Conservation (phyloP, 805 yeast species). For the Myxozyma udenii region DNA sequence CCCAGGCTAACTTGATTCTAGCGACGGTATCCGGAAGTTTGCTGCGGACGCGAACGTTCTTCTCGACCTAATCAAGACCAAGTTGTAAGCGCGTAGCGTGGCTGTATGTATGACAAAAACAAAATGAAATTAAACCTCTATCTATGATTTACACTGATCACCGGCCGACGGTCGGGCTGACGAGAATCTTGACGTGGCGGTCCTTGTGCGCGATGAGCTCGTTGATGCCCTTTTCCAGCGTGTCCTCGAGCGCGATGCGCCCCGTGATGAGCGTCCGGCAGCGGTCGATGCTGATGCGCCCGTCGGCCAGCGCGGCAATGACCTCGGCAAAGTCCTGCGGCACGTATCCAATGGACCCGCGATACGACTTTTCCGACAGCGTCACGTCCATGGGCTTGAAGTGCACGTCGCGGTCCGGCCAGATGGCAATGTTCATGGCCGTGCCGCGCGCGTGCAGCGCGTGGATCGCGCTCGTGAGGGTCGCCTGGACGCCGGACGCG, state of each 20-base stretch:
- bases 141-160: too few species aligned
- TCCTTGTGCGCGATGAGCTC: slow-evolving; percentile 54
- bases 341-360: slow-evolving; percentile 63
- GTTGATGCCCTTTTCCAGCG: slow-evolving; percentile 52
- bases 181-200: slow-evolving; percentile 30
- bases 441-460: slow-evolving; percentile 54
- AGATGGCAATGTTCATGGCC: slow-evolving; percentile 63
- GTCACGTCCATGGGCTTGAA: slow-evolving; percentile 57
- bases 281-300: slow-evolving; percentile 43
- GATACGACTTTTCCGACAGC: slow-evolving; percentile 51
- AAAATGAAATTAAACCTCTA: too few species aligned
- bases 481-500: slow-evolving; percentile 54
- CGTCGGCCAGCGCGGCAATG: slow-evolving; percentile 48
- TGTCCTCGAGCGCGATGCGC: slow-evolving; percentile 49
- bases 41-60: slow-evolving; percentile 89
- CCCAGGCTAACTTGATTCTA: not conserved
- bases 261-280: slow-evolving; percentile 56
- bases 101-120: not conserved
- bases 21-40: slow-evolving; percentile 94
- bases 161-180: too few species aligned
- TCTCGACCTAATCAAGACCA: slow-evolving; percentile 27
- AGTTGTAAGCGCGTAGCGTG: slow-evolving; percentile 21
- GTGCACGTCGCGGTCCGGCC: slow-evolving; percentile 51
- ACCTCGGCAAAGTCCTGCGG: slow-evolving; percentile 57
- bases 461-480: slow-evolving; percentile 51